Evolutionary conservation across 129 eudicot genomes (phyloP), one percentile per base, ranked within the genome.

Genomic region (Tagetes erecta): DNA sequence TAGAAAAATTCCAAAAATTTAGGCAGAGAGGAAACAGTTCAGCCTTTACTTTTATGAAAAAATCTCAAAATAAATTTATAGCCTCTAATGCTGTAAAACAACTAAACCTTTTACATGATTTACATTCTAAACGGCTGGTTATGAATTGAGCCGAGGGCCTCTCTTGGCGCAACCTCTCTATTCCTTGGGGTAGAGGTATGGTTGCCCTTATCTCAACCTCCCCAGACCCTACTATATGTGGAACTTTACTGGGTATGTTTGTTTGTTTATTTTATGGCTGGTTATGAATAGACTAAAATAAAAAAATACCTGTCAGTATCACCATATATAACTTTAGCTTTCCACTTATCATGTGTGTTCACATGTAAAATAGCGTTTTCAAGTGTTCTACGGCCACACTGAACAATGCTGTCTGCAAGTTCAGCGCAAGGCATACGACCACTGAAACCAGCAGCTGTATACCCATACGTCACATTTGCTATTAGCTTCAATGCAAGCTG

Each of bases 341-440:
- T 85, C 99, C 99, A 94, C 65, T 82, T 82, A 47, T 85, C 91
- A 85, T 86, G 84, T 51, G 85, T 67, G 76, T 86, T 85, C 33
- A 94, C 96, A 72, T 82, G 84, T 68, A 84, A 78, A 40, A 94
- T 94, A 66, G 99, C 96, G 47, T 59, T 82, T 80, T 94, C 99
- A 73, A 94, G 83, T 49, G 99, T 94, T 84, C 97, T 86, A 40
- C 99, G 96, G 37, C 91, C 99, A 82, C 99, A 94, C 73, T 94
- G 99, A 75, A 94, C 99, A 52, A 94, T 94, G 67, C 99, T 94
- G 78, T 94, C 99, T 65, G 99, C 99, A 63, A 94, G 93, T 82
- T 91, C 99, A 81, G 99, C 99, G 73, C 99, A 94, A 70, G 99
- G 99, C 99, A 94, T 94, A 67, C 99, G 97, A n/a, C 99, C 99